Percentiles rank a stretch among this genome's conserved stretches.
These are phyloP conservation scores for Ustilago xerochloae DNA, from an alignment of 1,284 basidiomycete genomes.

Conservation along the genomic window DNA sequence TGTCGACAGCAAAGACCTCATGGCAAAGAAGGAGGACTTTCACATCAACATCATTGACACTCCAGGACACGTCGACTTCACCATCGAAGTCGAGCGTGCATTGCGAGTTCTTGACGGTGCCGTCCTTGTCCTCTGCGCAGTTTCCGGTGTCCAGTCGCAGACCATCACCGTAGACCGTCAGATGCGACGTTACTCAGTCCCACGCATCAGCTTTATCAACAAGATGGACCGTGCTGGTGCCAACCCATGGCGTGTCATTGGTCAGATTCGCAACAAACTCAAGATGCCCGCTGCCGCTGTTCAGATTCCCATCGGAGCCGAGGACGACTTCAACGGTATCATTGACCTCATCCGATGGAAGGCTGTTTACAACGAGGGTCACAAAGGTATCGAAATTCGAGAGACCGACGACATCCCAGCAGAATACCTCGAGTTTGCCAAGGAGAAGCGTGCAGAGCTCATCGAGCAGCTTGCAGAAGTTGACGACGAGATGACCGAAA, in stretches of 20 bases:
- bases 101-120: conserved; percentile 96
- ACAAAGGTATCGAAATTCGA: conserved; percentile 87
- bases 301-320: conserved; percentile 92
- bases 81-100: conserved; percentile 97
- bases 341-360: conserved; percentile 96
- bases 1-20: conserved; percentile 38
- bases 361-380: conserved; percentile 91
- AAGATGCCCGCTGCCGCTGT: conserved; percentile 94
- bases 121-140: conserved; percentile 94
- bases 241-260: conserved; percentile 94
- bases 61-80: conserved; percentile 99
- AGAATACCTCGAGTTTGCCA: conserved; percentile 71
- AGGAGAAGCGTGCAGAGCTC: conserved; percentile 75
- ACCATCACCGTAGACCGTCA: conserved; percentile 99
- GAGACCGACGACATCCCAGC: conserved; percentile 89
- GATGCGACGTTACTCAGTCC: conserved; percentile 95
- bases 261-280: conserved; percentile 91
- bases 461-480: conserved; percentile 96
- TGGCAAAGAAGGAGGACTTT: conserved; percentile 76
- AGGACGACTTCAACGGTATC: conserved; percentile 87
- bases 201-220: conserved; percentile 96
- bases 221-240: conserved; percentile 99
- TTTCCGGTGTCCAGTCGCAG: conserved; percentile 96
- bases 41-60: conserved; percentile 99
- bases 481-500: conserved; percentile 91